These are phyloP conservation scores for Dryadomyces sulphureus DNA, from an alignment of 2,329 filamentous ascomycete genomes.

Conservation along the genomic window DNA sequence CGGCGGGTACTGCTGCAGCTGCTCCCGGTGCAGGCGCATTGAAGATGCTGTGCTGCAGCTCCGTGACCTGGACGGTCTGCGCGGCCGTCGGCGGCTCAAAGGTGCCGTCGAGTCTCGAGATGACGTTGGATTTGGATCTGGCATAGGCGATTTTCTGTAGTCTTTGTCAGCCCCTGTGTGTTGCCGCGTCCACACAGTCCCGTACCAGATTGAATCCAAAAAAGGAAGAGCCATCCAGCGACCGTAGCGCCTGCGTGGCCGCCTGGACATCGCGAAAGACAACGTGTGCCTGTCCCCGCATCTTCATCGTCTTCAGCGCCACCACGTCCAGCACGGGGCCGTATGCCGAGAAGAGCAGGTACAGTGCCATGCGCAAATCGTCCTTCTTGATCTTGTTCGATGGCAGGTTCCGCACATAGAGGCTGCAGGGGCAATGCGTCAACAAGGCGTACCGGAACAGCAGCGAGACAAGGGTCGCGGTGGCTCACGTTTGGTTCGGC, in stretches of 20 bases:
- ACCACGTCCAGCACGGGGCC: conserved; percentile 86
- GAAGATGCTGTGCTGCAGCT: conserved; percentile 69
- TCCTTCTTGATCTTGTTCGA: conserved; percentile 81
- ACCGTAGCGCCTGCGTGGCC: conserved; percentile 87
- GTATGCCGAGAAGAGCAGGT: conserved; percentile 88
- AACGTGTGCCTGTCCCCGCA: conserved; percentile 92
- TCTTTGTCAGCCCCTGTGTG: neutral
- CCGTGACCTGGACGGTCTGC: conserved; percentile 49
- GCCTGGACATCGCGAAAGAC: conserved; percentile 80
- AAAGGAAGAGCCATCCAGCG: conserved; percentile 72
- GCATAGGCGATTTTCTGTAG: conserved; percentile 80
- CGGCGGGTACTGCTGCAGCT: neutral
- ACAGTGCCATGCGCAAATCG: conserved; percentile 74
- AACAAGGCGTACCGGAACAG: conserved; percentile 12
- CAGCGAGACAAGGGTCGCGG: conserved; percentile 1
- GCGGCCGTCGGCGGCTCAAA: conserved; percentile 53
- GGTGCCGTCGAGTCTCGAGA: conserved; percentile 84
- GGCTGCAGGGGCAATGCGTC: conserved; percentile 28
- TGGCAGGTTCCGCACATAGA: conserved; percentile 77
- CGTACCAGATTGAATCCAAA: conserved; percentile 74
- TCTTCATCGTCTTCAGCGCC: conserved; percentile 74
- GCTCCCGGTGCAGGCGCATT: conserved; percentile 28
- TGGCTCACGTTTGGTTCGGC: conserved; percentile 61
- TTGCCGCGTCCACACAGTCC: neutral
- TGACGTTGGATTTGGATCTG: conserved; percentile 73